A percentile compares a stretch with the other conserved stretches of the same genome.
Evolutionary conservation across 306 rosid species (phyloP).

Genomic region (Pterocarpus santalinus): DNA sequence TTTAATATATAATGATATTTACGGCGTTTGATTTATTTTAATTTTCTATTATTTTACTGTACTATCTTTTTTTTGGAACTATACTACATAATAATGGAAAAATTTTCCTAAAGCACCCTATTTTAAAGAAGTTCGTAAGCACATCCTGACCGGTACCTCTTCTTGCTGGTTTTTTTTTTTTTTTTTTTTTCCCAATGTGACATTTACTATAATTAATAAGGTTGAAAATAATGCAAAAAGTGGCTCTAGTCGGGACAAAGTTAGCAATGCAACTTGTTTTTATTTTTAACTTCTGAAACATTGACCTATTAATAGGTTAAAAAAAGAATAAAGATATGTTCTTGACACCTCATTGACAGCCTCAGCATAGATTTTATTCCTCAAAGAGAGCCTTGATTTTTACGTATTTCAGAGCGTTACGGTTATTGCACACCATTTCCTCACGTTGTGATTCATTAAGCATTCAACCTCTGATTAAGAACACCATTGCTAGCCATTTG

Average conservation of each 20-base stretch:
- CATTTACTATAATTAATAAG: constrained; percentile 52
- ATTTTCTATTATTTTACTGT: background rate
- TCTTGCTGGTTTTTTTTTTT: constrained; percentile 1
- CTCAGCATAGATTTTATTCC: constrained; percentile 37
- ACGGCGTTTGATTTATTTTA: background rate
- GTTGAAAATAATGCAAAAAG: constrained; percentile 15
- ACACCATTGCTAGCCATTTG: background rate
- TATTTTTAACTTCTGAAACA: constrained; percentile 34
- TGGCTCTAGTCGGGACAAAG: constrained; percentile 23
- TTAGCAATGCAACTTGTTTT: constrained; percentile 43
- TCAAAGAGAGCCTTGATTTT: constrained; percentile 38
- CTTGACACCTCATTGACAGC: constrained; percentile 49
- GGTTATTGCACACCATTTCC: constrained; percentile 25
- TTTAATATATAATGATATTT: background rate
- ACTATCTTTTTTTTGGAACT: background rate
- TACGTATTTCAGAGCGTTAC: constrained; percentile 28
- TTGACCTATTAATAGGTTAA: constrained; percentile 52
- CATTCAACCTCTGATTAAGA: constrained; percentile 20
- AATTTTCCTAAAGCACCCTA: background rate
- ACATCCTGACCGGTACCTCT: constrained; percentile 26
- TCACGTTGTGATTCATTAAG: background rate
- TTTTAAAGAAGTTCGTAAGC: constrained; percentile 23
- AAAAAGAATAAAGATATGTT: constrained; percentile 32
- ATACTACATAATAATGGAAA: background rate
- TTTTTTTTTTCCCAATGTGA: constrained; percentile 6